Evolutionary conservation across 2,329 filamentous ascomycete species (phyloP).

Genomic region (Akanthomyces muscarius): DNA sequence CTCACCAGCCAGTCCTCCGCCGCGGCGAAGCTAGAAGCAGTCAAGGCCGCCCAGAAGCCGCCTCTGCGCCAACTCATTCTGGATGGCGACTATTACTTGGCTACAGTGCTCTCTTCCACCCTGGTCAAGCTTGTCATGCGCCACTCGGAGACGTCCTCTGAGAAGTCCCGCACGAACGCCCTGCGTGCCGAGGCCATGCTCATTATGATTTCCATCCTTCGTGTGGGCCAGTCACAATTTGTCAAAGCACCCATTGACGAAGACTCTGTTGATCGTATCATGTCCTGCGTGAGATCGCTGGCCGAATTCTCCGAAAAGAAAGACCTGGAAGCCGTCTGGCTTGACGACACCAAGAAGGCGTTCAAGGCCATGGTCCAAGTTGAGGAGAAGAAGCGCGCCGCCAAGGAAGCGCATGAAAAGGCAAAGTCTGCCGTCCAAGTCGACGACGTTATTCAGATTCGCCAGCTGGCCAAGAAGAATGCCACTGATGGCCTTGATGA

Average conservation of each 20-base stretch:
- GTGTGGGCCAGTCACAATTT: conserved; percentile 97
- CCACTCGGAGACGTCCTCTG: conserved; percentile 86
- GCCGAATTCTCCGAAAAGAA: conserved; percentile 87
- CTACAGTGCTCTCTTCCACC: conserved; percentile 90
- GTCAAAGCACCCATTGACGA: conserved; percentile 97
- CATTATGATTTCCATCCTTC: conserved; percentile 98
- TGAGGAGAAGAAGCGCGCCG: conserved; percentile 96
- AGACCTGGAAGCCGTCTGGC: conserved; percentile 85
- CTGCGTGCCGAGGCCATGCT: conserved; percentile 96
- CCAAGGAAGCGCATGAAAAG: conserved; percentile 87
- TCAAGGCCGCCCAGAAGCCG: conserved; percentile 95
- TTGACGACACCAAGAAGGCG: conserved; percentile 91
- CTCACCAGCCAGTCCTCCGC: conserved; percentile 88
- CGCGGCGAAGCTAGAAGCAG: conserved; percentile 87
- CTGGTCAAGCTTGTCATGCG: conserved; percentile 98
- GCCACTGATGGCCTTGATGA: conserved; percentile 76
- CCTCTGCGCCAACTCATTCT: conserved; percentile 91
- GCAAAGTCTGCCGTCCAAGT: conserved; percentile 93
- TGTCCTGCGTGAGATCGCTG: conserved; percentile 91
- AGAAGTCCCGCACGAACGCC: conserved; percentile 83
- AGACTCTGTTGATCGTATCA: conserved; percentile 96
- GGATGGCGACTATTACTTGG: conserved; percentile 94
- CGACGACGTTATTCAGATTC: conserved; percentile 88
- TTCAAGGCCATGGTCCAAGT: conserved; percentile 97
- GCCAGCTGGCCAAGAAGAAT: conserved; percentile 91